Base-by-base conservation (phyloP, 2,329 filamentous ascomycete genomes). In the Colletotrichum phormii region DNA sequence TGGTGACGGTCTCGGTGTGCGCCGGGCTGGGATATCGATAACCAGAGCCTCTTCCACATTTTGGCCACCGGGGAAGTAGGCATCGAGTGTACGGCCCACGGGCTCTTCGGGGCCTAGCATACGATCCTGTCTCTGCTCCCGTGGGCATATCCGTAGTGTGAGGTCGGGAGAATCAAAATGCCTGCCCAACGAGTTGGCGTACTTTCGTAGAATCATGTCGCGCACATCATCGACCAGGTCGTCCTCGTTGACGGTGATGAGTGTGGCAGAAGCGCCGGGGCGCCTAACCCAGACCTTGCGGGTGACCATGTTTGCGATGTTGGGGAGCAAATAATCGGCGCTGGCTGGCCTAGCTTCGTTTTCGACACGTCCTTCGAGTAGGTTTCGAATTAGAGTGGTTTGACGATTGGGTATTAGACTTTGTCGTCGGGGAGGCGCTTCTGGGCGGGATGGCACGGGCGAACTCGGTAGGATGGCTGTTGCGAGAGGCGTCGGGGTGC, bases 221-320 rank as follows among this genome's bases (percentile, higher is more conserved):
- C 96, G 93, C 74, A 98, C 92, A 83, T 98, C 96, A 82, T 99
- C 97, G 70, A 98, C 95, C 77, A 98, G 85, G 79, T 98, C 95
- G 78, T 97, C 95, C 78, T 97, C 94, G 77, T 91, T 89, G 78
- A 97, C 93, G 73, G 93, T 91, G 67, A 99, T 93, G 78, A 97
- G 87, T 15, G 97, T 99, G 51, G 96, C 91, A 69, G 96, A 98
- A 72, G 92, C 94, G 75, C 92, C 89, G 24, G 94, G 93, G 78
- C 96, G 90, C 86, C 93, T 97, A 80, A 98, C 96, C 97, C 97
- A 99, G 78, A 98, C 92, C 87, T 97, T 98, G 81, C 94, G 89
- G 71, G 88, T 90, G 76, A 89, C 84, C 90, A 92, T 92, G 73
- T 81, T 84, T 74, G 80, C 80, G 78, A 82, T 84, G 67, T 86